Conservation (phyloP, 345 rosid genomes). For the Noccaea caerulescens region DNA sequence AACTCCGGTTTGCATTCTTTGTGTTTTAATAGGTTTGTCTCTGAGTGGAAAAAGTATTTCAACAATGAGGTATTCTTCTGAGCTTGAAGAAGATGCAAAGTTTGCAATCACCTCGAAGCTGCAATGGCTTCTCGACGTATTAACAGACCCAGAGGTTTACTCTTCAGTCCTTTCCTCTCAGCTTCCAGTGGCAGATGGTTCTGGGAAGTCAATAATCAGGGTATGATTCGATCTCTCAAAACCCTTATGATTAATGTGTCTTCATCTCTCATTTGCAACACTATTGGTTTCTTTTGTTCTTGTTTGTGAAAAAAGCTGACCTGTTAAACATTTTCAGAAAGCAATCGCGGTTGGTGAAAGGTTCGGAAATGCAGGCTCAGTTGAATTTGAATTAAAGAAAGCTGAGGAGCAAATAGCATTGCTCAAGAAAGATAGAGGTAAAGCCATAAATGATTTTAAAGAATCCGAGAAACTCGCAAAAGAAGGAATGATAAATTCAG, state of each 20-base stretch:
- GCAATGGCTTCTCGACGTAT: constrained; percentile 63
- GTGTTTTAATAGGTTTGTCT: constrained; percentile 62
- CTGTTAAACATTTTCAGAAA: constrained; percentile 53
- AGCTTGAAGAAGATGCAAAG: no score
- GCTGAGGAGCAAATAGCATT: constrained; percentile 69
- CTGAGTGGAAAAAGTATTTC: constrained; percentile 96
- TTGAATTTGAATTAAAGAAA: constrained; percentile 78
- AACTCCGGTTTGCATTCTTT: background rate
- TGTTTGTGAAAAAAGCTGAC: background rate
- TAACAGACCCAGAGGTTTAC: constrained; percentile 68
- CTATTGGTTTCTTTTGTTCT: background rate
- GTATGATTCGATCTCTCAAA: constrained; percentile 69
- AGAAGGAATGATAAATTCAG: constrained; percentile 73
- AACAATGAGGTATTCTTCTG: no score
- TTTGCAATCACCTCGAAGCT: constrained; percentile 47
- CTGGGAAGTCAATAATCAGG: constrained; percentile 65
- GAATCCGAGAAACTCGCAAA: constrained; percentile 63
- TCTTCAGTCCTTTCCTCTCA: constrained; percentile 64
- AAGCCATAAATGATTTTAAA: constrained; percentile 74
- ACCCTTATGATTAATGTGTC: constrained; percentile 67
- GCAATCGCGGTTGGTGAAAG: constrained; percentile 59
- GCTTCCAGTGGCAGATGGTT: constrained; percentile 59
- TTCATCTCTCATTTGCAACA: constrained; percentile 44
- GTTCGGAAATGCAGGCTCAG: constrained; percentile 72
- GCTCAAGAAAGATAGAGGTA: constrained; percentile 78